These are phyloP conservation scores for Chlorella sp. DNA, from an alignment of 139 green algal species.

Conservation along the genomic window DNA sequence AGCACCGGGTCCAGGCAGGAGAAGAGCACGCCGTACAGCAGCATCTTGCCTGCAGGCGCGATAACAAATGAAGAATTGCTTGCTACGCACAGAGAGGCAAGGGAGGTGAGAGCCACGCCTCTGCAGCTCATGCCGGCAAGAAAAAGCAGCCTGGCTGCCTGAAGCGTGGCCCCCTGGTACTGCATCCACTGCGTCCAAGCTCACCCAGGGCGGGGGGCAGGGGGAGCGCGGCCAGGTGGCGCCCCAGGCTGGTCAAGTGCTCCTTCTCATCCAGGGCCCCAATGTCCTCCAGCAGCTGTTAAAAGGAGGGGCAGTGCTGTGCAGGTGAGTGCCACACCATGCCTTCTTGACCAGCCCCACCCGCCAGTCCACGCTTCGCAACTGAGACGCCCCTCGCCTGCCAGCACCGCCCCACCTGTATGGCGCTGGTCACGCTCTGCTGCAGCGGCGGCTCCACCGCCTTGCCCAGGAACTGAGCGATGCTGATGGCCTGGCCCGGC, in stretches of 20 bases:
- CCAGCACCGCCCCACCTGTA: slow-evolving; percentile 44
- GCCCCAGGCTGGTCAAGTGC: slow-evolving; percentile 80
- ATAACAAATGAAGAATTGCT: too few species aligned
- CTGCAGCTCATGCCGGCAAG: too few species aligned
- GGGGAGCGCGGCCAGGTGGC: slow-evolving; percentile 86
- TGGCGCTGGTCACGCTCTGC: slow-evolving; percentile 54
- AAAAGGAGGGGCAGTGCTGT: too few species aligned
- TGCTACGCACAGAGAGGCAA: too few species aligned
- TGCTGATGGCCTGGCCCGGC: background rate
- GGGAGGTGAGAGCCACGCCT: too few species aligned
- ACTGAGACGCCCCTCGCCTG: too few species aligned
- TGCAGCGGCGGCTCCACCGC: slow-evolving; percentile 68
- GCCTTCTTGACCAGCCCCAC: too few species aligned
- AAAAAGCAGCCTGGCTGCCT: too few species aligned
- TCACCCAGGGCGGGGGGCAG: slow-evolving; percentile 70
- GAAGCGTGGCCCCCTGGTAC: too few species aligned
- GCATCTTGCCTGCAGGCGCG: slow-evolving; percentile 74
- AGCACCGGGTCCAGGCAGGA: slow-evolving; percentile 82
- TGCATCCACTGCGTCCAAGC: too few species aligned
- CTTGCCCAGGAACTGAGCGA: slow-evolving; percentile 66
- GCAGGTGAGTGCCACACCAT: too few species aligned
- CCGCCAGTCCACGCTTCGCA: too few species aligned
- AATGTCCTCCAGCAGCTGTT: slow-evolving; percentile 70
- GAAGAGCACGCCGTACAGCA: slow-evolving; percentile 83
- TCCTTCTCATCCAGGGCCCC: slow-evolving; percentile 51